Conservation (phyloP, 1,284 basidiomycete genomes). For the Prillingera fragicola region DNA sequence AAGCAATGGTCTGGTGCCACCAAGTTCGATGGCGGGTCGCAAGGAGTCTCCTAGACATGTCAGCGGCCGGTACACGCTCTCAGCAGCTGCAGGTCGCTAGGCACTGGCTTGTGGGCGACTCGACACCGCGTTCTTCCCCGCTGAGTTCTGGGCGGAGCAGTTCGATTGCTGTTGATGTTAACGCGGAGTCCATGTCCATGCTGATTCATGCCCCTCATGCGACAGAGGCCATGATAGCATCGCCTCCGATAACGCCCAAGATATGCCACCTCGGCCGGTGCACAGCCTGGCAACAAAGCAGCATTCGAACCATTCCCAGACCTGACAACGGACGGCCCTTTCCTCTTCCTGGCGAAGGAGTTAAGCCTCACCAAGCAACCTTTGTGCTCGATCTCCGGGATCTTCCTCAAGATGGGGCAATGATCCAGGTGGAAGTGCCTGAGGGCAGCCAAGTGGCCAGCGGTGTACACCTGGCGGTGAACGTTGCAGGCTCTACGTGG, state of each 20-base stretch:
- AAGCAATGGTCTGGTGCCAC: conserved; percentile 98
- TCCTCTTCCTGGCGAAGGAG: conserved; percentile 39
- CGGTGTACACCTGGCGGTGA: background rate
- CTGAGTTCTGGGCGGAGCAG: too few species aligned
- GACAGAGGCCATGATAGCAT: too few species aligned
- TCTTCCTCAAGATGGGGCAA: background rate
- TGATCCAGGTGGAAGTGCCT: conserved; percentile 1
- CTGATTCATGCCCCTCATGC: too few species aligned
- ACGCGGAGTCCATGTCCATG: too few species aligned
- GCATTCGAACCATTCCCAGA: conserved; percentile 13
- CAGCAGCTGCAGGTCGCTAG: conserved; percentile 13
- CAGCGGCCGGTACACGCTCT: conserved; percentile 20
- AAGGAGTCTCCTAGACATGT: conserved; percentile 66
- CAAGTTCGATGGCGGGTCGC: conserved; percentile 89
- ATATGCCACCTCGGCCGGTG: too few species aligned
- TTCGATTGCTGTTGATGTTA: too few species aligned
- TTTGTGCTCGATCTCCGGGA: conserved; percentile 15
- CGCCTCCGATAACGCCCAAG: too few species aligned
- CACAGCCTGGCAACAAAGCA: too few species aligned
- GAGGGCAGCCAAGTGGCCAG: conserved; percentile 13
- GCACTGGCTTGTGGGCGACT: conserved; percentile 10
- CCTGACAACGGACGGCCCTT: conserved; percentile 24
- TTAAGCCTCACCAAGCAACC: conserved; percentile 22
- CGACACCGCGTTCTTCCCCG: too few species aligned
- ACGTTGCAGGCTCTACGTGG: too few species aligned